Evolutionary conservation across 192 early-diverging fungal species (phyloP), one percentile per base, ranked within the genome.

Genomic region (Backusella mclennaniae): DNA sequence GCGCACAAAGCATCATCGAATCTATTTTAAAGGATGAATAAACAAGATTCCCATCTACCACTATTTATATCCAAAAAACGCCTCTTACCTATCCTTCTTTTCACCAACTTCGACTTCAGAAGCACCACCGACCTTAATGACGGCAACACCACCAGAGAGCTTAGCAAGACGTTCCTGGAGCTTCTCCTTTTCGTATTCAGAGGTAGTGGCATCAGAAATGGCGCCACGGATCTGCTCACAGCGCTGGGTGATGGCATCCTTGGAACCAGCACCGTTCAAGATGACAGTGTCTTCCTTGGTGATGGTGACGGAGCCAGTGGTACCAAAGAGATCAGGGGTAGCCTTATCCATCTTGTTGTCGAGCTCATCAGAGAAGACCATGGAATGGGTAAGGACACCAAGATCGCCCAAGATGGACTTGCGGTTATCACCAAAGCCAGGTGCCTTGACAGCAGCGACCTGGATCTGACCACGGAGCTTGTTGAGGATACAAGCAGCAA

Each of bases 231-330:
- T 94, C 88, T 99, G 97, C 84, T 99, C 97, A 83, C 97, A 94
- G 76, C 98, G 95, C 85, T 96, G 92, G 81, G 87, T 87, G 84
- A 99, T 90, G 56, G 85, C 80, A 74, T 96, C 97, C 88, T 95
- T 97, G 85, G 88, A 84, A 73, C 97, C 97, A 41, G 90, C 94
- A 56, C 98, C 97, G 83, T 99, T 98, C 69, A 99, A 90, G 84
- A 99, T 91, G 76, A 98, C 95, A 19, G 98, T 99, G 84, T 99
- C 96, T 86, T 99, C 98, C 91, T 99, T 99, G 82, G 97, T 98
- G 74, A 99, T 92, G 14, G 95, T 94, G 70, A 94, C 92, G 14
- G 92, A 91, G 35, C 90, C 94, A 79, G 95, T 94, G 36, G 93
- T 87, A 81, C 98, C 98, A 73, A 98, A 92, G 82, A 95, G 91